A percentile compares a stretch with the other conserved stretches of the same genome.
Evolutionary conservation across 306 rosid species (phyloP).

Genomic region (Glycine soja): DNA sequence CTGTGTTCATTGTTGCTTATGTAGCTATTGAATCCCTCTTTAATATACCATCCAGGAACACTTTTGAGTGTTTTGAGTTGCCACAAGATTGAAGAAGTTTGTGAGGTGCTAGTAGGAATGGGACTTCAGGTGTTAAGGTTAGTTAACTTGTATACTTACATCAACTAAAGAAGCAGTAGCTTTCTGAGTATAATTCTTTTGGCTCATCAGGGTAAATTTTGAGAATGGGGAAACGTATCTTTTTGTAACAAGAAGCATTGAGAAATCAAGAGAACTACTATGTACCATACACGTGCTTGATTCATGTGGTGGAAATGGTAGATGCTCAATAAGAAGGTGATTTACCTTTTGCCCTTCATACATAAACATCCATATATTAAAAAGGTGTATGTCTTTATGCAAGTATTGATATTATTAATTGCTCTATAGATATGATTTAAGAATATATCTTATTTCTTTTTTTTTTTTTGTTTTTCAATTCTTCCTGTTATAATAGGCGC

Average conservation of each 20-base stretch:
- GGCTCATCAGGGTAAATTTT: slow-evolving; percentile 63
- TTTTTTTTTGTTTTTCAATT: slow-evolving; percentile 44
- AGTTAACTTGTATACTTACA: slow-evolving; percentile 47
- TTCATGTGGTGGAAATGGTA: slow-evolving; percentile 53
- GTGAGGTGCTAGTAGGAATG: slow-evolving; percentile 79
- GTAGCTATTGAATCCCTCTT: background rate
- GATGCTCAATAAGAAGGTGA: slow-evolving; percentile 75
- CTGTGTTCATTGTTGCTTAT: no score
- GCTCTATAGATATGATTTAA: slow-evolving; percentile 35
- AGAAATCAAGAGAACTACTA: slow-evolving; percentile 74
- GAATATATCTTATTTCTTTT: background rate
- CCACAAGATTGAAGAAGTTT: slow-evolving; percentile 74
- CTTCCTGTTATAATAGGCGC: slow-evolving; percentile 64
- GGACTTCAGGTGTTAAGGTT: slow-evolving; percentile 94
- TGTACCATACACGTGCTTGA: slow-evolving; percentile 58
- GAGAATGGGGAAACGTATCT: slow-evolving; percentile 65
- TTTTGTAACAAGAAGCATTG: slow-evolving; percentile 77
- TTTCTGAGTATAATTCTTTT: slow-evolving; percentile 43
- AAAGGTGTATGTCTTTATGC: background rate
- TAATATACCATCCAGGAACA: slow-evolving; percentile 56
- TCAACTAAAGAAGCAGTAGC: slow-evolving; percentile 34
- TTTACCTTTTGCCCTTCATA: slow-evolving; percentile 19
- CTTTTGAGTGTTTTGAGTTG: slow-evolving; percentile 57
- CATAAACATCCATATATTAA: background rate
- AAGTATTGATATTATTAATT: slow-evolving; percentile 26